Base-by-base conservation (phyloP, 1,284 basidiomycete species). In the Puccinia hordei region DNA sequence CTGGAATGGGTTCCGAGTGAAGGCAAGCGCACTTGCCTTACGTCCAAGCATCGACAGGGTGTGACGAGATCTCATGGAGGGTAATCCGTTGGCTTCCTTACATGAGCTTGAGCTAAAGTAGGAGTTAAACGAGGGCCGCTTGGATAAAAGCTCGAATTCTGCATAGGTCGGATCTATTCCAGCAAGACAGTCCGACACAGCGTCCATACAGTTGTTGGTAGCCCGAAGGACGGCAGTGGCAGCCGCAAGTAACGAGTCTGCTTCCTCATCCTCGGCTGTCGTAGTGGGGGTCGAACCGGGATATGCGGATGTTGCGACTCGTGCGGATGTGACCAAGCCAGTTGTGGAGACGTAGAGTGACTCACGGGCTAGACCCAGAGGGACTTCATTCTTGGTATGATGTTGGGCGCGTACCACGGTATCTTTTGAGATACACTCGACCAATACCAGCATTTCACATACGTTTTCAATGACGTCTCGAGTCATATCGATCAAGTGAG, bases 401-500 rank as follows among this genome's bases (percentile, higher is more conserved):
- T 66, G 76, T 22, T 24, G n/a, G n/a, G 69, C 27, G 19, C 66
- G 63, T 30, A 81, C 49, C 13, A 65, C 66, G 12, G 46, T 41
- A 63, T 85, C 91, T 72, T 89, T 89, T 83, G 92, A 90, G 55
- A 96, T 92, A 1, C 92, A 91, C 85, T 98, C 95, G 68, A 97
- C 94, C 74, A 98, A 91, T n/a, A 92, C 91, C 76, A 98, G 88
- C 72, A 98, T 88, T 83, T 92, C 92, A 85, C 94, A 92, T 24
- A 97, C 94, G 86, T 92, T 91, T 85, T 96, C 94, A 73, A 98
- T 93, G 35, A 95, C 92, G 86, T 97, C 94, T 72, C 92, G 90
- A 6, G 95, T 94, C 81, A 97, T 90, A 83, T 98, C 94, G 85
- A 98, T 95, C 85, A 98, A 89, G 83, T 95, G 92, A 0, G 94